Conservation (phyloP, 257 asterid species). For the Przewalskia tangutica region DNA sequence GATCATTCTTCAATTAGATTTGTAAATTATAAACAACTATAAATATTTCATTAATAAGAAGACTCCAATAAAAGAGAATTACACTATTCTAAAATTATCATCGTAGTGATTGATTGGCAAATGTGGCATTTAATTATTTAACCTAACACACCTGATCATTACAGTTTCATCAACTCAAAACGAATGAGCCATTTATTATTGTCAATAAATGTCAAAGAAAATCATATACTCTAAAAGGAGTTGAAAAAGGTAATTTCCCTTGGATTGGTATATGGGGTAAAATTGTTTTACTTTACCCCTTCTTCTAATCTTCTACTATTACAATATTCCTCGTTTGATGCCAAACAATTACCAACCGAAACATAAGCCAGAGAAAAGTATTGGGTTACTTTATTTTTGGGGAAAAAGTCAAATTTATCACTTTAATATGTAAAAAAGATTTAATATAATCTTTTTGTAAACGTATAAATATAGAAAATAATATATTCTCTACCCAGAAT, state of each 20-base stretch:
- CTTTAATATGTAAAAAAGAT: too few relatives aligned
- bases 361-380: background rate
- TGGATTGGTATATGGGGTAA: background rate
- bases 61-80: too few relatives aligned
- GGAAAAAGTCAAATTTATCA: too few relatives aligned
- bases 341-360: background rate
- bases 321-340: background rate
- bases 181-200: background rate
- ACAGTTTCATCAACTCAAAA: background rate
- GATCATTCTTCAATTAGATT: too few relatives aligned
- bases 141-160: conserved; percentile 5
- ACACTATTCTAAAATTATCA: too few relatives aligned
- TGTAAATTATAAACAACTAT: too few relatives aligned
- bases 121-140: conserved; percentile 3
- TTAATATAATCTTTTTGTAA: too few relatives aligned
- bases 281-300: background rate
- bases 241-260: background rate
- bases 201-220: background rate
- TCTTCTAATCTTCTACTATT: background rate
- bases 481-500: too few relatives aligned
- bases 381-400: too few relatives aligned
- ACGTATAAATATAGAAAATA: too few relatives aligned
- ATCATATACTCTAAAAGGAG: background rate
- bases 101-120: background rate
- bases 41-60: too few relatives aligned